Evolutionary conservation across 2,329 filamentous ascomycete genomes (phyloP).

Genomic region (Sclerotinia nivalis): DNA sequence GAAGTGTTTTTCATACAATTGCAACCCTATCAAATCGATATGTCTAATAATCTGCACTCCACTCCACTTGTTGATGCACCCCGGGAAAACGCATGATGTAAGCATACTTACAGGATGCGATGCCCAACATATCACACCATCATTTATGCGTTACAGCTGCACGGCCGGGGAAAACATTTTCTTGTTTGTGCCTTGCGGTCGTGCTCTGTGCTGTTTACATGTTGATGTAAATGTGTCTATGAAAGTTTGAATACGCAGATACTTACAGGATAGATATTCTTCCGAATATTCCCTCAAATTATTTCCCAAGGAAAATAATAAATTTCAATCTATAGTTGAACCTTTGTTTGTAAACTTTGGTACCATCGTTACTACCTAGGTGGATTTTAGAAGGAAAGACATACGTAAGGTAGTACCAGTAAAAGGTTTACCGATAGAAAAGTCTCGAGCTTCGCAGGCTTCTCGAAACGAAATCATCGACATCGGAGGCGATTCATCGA

Average conservation of each 20-base stretch:
- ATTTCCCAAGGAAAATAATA: background rate
- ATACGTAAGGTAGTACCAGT: background rate
- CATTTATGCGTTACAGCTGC: background rate
- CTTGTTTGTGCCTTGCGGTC: background rate
- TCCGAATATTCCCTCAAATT: background rate
- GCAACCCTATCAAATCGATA: background rate
- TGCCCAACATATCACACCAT: background rate
- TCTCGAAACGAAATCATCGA: slow-evolving; percentile 10
- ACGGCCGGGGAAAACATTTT: slow-evolving; percentile 9
- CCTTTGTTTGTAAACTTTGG: background rate
- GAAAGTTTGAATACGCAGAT: background rate
- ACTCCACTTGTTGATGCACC: slow-evolving; percentile 4
- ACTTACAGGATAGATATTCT: background rate
- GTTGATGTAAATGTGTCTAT: background rate
- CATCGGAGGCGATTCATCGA: background rate
- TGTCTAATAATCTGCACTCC: background rate
- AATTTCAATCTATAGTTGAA: background rate
- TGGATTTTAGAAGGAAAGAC: slow-evolving; percentile 5
- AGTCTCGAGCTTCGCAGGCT: background rate
- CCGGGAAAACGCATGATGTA: slow-evolving; percentile 14
- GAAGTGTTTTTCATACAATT: background rate
- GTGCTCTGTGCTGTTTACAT: slow-evolving; percentile 1
- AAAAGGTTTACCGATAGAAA: background rate
- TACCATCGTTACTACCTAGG: background rate
- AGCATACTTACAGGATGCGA: slow-evolving; percentile 8